Conservation (phyloP, 1,139 yeast species). For the Yamadazyma pseudoaaseri region DNA sequence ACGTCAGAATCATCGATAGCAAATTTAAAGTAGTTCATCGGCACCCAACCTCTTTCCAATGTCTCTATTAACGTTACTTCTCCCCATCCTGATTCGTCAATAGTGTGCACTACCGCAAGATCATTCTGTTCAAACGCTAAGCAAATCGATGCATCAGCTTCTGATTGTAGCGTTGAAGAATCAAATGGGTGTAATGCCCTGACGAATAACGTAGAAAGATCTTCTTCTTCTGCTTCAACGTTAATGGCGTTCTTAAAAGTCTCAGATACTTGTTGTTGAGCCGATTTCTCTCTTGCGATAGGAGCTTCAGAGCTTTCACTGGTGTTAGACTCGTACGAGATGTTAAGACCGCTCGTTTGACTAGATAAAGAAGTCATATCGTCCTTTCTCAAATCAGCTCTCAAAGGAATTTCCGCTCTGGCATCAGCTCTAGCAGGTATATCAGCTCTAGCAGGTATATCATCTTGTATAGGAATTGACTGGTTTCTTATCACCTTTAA, state of each 20-base stretch:
- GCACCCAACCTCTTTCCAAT: slow-evolving; percentile 91
- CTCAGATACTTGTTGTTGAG: slow-evolving; percentile 2
- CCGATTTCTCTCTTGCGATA: not conserved
- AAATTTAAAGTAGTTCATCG: slow-evolving; percentile 81
- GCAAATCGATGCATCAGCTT: slow-evolving; percentile 74
- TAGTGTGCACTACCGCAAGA: slow-evolving; percentile 80
- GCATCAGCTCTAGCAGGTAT: no score
- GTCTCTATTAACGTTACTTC: slow-evolving; percentile 79
- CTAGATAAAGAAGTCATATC: not conserved
- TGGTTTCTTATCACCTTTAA: slow-evolving; percentile 19
- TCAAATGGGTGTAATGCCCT: slow-evolving; percentile 80
- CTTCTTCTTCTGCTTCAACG: slow-evolving; percentile 27
- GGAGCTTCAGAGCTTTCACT: not conserved
- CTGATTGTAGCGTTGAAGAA: slow-evolving; percentile 61
- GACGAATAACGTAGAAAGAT: slow-evolving; percentile 47
- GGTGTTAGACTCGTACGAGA: slow-evolving; percentile 7
- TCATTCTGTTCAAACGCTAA: slow-evolving; percentile 79
- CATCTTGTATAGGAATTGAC: slow-evolving; percentile 17
- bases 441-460: slow-evolving; percentile 34
- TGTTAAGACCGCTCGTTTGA: slow-evolving; percentile 9
- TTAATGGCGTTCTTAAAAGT: slow-evolving; percentile 6
- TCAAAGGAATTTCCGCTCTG: not conserved
- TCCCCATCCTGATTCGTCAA: slow-evolving; percentile 97
- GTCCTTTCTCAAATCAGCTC: not conserved
- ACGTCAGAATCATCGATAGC: slow-evolving; percentile 46